Evolutionary conservation across 805 yeast species (phyloP).

Genomic region (Saturnispora ahearnii): DNA sequence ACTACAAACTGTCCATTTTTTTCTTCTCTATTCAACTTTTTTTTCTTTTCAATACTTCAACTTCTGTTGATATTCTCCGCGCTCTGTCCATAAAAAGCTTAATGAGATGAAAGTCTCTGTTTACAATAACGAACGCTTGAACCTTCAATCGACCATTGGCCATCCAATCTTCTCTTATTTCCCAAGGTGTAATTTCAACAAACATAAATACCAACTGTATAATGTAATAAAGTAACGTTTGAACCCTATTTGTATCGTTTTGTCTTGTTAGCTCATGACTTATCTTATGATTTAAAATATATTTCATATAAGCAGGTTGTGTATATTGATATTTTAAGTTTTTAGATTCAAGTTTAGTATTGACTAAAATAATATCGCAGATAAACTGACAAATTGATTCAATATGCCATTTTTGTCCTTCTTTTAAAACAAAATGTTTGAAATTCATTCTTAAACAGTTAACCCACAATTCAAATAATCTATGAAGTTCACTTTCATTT

Average conservation of each 20-base stretch:
- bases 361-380: conserved; percentile 9
- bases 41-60: background rate
- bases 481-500: conserved; percentile 3
- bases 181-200: background rate
- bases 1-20: background rate
- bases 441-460: conserved; percentile 12
- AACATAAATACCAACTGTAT: conserved; percentile 10
- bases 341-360: background rate
- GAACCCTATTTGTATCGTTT: background rate
- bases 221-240: conserved; percentile 9
- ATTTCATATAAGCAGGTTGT: conserved; percentile 3
- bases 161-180: background rate
- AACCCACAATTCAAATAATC: conserved; percentile 8
- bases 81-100: conserved; percentile 8
- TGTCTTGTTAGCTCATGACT: conserved; percentile 6
- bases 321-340: background rate
- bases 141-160: conserved; percentile 8
- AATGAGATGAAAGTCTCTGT: conserved; percentile 14
- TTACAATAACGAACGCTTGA: conserved; percentile 17
- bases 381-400: conserved; percentile 7
- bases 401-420: conserved; percentile 3
- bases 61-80: background rate
- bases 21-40: background rate
- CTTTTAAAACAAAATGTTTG: conserved; percentile 6
- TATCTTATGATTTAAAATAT: conserved; percentile 7